These are phyloP conservation scores for Parietaria judaica DNA, from an alignment of 306 rosid genomes.

Conservation along the genomic window DNA sequence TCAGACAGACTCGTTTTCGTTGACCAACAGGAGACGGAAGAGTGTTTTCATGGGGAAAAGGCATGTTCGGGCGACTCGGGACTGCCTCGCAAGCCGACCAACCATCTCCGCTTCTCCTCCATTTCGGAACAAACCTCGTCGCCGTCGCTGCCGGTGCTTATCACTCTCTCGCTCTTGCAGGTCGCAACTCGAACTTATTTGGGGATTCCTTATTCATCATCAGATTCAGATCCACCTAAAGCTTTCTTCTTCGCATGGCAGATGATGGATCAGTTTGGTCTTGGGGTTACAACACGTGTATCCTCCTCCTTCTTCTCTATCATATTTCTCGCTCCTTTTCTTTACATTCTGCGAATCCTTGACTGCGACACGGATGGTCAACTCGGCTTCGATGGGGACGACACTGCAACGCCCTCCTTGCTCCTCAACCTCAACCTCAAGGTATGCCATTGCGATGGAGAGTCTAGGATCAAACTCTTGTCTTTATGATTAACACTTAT, in stretches of 20 bases:
- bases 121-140: conserved; percentile 39
- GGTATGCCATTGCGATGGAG: not conserved
- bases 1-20: too few relatives aligned
- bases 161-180: conserved; percentile 84
- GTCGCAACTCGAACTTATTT: conserved; percentile 21
- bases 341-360: conserved; percentile 28
- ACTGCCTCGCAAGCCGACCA: conserved; percentile 55
- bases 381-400: conserved; percentile 66
- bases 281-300: conserved; percentile 93
- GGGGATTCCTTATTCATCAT: not conserved
- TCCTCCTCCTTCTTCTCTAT: conserved; percentile 69
- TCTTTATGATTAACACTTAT: conserved; percentile 8
- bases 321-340: conserved; percentile 8
- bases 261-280: conserved; percentile 91
- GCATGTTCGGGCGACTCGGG: conserved; percentile 85
- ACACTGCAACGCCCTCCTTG: conserved; percentile 44
- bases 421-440: conserved; percentile 6
- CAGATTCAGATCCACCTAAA: too few relatives aligned
- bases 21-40: conserved; percentile 55
- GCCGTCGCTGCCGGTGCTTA: conserved; percentile 87
- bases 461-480: not conserved
- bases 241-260: conserved; percentile 25
- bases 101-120: conserved; percentile 45
- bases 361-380: conserved; percentile 81
- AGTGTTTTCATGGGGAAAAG: conserved; percentile 88